Percentiles rank a stretch among this genome's conserved stretches.
These are phyloP conservation scores for Komagataella pseudopastoris DNA, from an alignment of 805 yeast genomes.

Conservation along the genomic window DNA sequence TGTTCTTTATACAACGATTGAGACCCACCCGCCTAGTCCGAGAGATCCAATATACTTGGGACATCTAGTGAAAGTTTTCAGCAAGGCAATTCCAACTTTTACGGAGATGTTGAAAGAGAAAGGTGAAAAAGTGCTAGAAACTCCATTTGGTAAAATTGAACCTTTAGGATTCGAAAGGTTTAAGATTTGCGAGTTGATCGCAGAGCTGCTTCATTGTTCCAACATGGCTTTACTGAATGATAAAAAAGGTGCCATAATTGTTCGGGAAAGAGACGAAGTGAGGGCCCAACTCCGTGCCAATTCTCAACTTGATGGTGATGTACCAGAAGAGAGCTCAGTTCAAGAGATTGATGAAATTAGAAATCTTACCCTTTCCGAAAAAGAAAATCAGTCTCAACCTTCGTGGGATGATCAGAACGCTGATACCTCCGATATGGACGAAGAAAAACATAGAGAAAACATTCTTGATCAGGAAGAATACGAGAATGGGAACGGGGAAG, in stretches of 20 bases:
- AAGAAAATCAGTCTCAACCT: not conserved
- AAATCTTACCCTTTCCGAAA: conserved; percentile 1
- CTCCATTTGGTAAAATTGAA: conserved; percentile 54
- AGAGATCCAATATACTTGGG: conserved; percentile 92
- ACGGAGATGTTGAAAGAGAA: conserved; percentile 39
- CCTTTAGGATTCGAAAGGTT: conserved; percentile 87
- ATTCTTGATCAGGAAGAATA: conserved; percentile 3
- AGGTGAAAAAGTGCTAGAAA: conserved; percentile 27
- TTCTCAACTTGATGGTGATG: not conserved
- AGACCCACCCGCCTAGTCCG: conserved; percentile 84
- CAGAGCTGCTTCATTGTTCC: conserved; percentile 93
- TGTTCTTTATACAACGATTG: conserved; percentile 67
- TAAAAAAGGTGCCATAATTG: conserved; percentile 52
- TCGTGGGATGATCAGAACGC: conserved; percentile 16
- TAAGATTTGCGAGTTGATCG: conserved; percentile 82
- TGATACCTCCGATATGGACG: conserved; percentile 5
- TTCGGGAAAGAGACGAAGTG: conserved; percentile 49
- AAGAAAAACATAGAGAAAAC: conserved; percentile 2
- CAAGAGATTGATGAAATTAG: conserved; percentile 16
- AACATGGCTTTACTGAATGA: conserved; percentile 89
- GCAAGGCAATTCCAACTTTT: conserved; percentile 61
- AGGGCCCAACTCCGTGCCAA: not conserved
- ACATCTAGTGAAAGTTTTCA: conserved; percentile 63
- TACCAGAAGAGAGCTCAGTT: conserved; percentile 33
- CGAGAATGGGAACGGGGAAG: conserved; percentile 14